phyloP scores from a whole-genome alignment of 1,139 yeast species.

The Chernovozyma sophiae-reginae region DNA sequence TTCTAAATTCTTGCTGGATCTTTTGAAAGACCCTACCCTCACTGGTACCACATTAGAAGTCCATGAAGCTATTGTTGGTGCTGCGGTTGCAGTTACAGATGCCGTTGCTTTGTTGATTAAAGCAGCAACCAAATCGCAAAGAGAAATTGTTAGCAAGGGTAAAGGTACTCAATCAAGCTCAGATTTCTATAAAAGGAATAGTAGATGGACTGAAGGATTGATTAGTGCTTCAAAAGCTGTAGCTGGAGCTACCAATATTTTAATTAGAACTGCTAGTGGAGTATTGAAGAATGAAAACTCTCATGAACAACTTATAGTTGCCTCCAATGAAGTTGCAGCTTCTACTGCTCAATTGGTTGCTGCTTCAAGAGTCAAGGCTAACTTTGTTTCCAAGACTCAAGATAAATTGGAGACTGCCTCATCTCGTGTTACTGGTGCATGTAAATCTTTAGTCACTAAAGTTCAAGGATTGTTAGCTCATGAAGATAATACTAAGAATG shows the following conservation, averaged over 20 bases:
- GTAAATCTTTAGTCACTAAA: constrained; percentile 64
- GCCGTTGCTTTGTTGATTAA: constrained; percentile 70
- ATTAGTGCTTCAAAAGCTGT: constrained; percentile 89
- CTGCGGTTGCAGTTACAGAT: constrained; percentile 78
- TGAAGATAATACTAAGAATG: constrained; percentile 31
- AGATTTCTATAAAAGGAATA: constrained; percentile 82
- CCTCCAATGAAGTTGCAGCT: constrained; percentile 89
- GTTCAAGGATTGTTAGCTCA: constrained; percentile 60
- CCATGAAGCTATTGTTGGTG: constrained; percentile 71
- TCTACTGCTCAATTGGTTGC: constrained; percentile 92
- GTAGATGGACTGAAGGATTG: constrained; percentile 92
- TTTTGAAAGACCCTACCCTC: constrained; percentile 54
- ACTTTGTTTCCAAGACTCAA: constrained; percentile 73
- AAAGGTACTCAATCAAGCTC: constrained; percentile 64
- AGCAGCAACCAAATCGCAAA: constrained; percentile 79
- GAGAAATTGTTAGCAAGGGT: constrained; percentile 74
- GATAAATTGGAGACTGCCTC: constrained; percentile 69
- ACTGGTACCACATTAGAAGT: constrained; percentile 63
- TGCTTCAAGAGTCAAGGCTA: constrained; percentile 84
- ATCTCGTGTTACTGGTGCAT: constrained; percentile 66
- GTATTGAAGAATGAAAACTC: constrained; percentile 60
- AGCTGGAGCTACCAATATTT: constrained; percentile 75
- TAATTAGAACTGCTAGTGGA: constrained; percentile 85
- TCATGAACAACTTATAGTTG: constrained; percentile 83
- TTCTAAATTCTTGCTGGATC: constrained; percentile 51